These are phyloP conservation scores for Didymella lethalis DNA, from an alignment of 2,329 filamentous ascomycete species.

Conservation along the genomic window DNA sequence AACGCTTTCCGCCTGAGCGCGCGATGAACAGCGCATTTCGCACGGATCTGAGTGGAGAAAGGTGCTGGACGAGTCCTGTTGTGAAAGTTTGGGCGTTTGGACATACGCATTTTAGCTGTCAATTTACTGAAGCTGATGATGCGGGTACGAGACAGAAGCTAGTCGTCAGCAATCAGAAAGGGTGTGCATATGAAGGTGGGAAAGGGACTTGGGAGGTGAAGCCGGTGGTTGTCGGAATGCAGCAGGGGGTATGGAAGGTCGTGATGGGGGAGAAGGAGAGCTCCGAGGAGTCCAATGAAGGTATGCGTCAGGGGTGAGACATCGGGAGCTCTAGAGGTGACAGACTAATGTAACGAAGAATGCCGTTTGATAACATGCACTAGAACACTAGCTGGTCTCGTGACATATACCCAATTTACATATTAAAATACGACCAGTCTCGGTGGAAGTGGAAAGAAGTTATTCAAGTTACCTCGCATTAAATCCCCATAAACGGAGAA, in stretches of 20 bases:
- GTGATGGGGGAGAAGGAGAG: neutral
- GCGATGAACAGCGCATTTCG: slow-evolving; percentile 11
- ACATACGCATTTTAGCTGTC: slow-evolving; percentile 15
- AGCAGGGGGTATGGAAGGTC: slow-evolving; percentile 5
- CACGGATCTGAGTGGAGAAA: slow-evolving; percentile 8
- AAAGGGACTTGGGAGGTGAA: slow-evolving; percentile 4
- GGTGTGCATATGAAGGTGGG: slow-evolving; percentile 9
- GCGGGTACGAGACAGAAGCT: slow-evolving; percentile 6
- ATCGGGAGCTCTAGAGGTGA: neutral
- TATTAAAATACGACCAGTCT: no score
- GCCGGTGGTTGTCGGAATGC: slow-evolving; percentile 10
- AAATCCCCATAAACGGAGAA: no score
- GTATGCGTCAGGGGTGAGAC: neutral
- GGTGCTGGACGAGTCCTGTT: slow-evolving; percentile 7
- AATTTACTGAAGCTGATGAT: slow-evolving; percentile 1
- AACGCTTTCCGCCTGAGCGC: slow-evolving; percentile 4
- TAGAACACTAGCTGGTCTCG: no score
- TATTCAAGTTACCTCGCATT: no score
- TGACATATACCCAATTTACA: no score
- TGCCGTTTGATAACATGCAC: no score
- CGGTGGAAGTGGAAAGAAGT: no score
- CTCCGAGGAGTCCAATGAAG: neutral
- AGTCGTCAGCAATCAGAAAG: slow-evolving; percentile 22
- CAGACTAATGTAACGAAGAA: no score
- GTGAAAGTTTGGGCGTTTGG: slow-evolving; percentile 17